Percentiles rank a stretch among this genome's conserved stretches.
phyloP scores from a whole-genome alignment of 148 eudicot species.

The Chenopodium formosanum region DNA sequence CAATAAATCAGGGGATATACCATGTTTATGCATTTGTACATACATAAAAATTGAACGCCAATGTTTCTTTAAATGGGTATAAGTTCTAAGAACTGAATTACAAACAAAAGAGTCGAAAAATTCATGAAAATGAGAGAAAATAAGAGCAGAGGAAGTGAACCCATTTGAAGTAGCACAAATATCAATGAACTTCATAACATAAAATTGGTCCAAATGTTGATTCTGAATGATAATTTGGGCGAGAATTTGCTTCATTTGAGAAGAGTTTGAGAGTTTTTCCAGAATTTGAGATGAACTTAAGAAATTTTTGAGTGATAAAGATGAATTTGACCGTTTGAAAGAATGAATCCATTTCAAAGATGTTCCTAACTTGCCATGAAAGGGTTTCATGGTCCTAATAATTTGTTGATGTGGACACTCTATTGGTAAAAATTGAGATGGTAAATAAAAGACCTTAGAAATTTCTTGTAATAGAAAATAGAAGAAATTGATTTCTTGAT shows the following conservation, averaged over 20 bases:
- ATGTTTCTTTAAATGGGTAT: conserved; percentile 29
- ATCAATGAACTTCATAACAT: conserved; percentile 25
- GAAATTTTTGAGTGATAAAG: background rate
- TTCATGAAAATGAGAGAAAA: conserved; percentile 15
- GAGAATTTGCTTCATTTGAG: conserved; percentile 24
- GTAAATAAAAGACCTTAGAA: no score
- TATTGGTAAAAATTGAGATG: no score
- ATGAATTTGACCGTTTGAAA: conserved; percentile 13
- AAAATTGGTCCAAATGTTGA: conserved; percentile 17
- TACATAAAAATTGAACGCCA: conserved; percentile 28
- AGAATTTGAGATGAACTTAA: conserved; percentile 6
- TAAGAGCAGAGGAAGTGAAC: conserved; percentile 15
- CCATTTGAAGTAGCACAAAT: conserved; percentile 18
- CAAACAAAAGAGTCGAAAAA: conserved; percentile 14
- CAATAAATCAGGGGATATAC: conserved; percentile 22
- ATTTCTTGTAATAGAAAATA: no score
- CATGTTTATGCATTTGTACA: conserved; percentile 32
- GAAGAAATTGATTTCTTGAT: no score
- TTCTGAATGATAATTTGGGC: conserved; percentile 26
- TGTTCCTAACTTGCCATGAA: background rate
- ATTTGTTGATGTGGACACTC: no score
- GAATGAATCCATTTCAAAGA: conserved; percentile 7
- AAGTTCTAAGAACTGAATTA: conserved; percentile 22
- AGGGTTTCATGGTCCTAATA: conserved; percentile 10
- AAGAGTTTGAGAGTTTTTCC: conserved; percentile 18